Percentiles rank a stretch among this genome's conserved stretches.
Conservation (phyloP, 306 rosid species). For the Rubus parviflorus region DNA sequence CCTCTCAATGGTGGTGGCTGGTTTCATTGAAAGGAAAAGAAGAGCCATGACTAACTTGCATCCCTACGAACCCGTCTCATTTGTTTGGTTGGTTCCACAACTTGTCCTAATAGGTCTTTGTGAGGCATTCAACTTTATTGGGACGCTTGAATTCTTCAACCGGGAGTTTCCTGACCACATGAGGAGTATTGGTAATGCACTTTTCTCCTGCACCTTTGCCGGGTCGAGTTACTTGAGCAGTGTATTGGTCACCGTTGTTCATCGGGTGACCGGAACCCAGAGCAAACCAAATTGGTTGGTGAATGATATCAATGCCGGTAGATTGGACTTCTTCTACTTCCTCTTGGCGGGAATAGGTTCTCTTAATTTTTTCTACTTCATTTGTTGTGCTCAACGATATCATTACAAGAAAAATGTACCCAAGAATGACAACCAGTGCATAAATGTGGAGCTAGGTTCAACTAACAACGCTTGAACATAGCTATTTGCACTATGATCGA, state of each 20-base stretch:
- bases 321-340: slow-evolving; percentile 69
- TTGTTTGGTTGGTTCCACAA: slow-evolving; percentile 61
- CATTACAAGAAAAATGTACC: slow-evolving; percentile 40
- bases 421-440: slow-evolving; percentile 5
- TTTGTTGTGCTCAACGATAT: slow-evolving; percentile 43
- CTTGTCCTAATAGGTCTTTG: slow-evolving; percentile 54
- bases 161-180: slow-evolving; percentile 64
- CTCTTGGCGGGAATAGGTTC: slow-evolving; percentile 46
- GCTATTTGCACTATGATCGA: too few species aligned
- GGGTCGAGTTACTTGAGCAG: slow-evolving; percentile 57
- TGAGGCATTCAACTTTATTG: slow-evolving; percentile 61
- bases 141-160: slow-evolving; percentile 60
- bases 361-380: slow-evolving; percentile 49
- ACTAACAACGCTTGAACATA: not conserved
- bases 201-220: slow-evolving; percentile 55
- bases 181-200: slow-evolving; percentile 66
- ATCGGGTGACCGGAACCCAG: slow-evolving; percentile 28
- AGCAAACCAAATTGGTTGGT: slow-evolving; percentile 60
- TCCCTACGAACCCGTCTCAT: slow-evolving; percentile 46
- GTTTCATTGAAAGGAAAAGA: slow-evolving; percentile 46
- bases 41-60: slow-evolving; percentile 36
- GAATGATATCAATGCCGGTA: slow-evolving; percentile 58
- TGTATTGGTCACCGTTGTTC: slow-evolving; percentile 39
- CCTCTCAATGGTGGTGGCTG: slow-evolving; percentile 56
- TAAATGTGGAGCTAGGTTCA: slow-evolving; percentile 40